Evolutionary conservation across 148 eudicot genomes (phyloP).

Genomic region (Suaeda aralocaspica): DNA sequence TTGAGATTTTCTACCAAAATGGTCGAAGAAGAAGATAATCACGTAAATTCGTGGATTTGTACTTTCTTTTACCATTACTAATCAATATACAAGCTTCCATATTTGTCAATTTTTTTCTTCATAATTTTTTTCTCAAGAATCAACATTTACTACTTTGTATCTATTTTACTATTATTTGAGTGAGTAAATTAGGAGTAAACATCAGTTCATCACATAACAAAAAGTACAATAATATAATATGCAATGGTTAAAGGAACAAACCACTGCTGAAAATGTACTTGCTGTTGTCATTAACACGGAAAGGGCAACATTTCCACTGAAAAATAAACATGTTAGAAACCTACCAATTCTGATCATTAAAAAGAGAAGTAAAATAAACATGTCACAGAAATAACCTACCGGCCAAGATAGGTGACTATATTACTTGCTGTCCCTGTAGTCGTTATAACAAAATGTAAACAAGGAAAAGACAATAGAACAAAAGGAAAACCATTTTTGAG

Average conservation of each 20-base stretch:
- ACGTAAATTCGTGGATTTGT: no score
- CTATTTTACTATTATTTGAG: no score
- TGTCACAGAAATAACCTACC: slow-evolving; percentile 35
- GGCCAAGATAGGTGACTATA: slow-evolving; percentile 79
- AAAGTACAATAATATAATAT: neutral
- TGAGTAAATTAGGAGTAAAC: no score
- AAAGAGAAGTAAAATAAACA: neutral
- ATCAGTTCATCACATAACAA: no score
- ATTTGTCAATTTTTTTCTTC: no score
- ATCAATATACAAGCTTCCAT: no score
- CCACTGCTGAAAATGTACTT: slow-evolving; percentile 84
- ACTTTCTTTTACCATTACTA: no score
- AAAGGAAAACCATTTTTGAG: neutral
- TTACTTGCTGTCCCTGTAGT: slow-evolving; percentile 84
- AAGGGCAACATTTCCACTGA: slow-evolving; percentile 86
- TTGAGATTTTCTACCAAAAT: no score
- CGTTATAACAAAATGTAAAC: slow-evolving; percentile 13
- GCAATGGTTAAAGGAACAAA: slow-evolving; percentile 33
- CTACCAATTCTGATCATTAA: neutral
- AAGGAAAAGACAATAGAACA: slow-evolving; percentile 4
- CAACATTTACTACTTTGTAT: no score
- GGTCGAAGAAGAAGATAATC: no score
- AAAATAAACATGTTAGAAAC: slow-evolving; percentile 16
- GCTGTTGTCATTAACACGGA: slow-evolving; percentile 90
- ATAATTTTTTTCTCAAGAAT: no score